Conservation (phyloP, 805 yeast genomes). For the Kodamaea hsintzibuensis region DNA sequence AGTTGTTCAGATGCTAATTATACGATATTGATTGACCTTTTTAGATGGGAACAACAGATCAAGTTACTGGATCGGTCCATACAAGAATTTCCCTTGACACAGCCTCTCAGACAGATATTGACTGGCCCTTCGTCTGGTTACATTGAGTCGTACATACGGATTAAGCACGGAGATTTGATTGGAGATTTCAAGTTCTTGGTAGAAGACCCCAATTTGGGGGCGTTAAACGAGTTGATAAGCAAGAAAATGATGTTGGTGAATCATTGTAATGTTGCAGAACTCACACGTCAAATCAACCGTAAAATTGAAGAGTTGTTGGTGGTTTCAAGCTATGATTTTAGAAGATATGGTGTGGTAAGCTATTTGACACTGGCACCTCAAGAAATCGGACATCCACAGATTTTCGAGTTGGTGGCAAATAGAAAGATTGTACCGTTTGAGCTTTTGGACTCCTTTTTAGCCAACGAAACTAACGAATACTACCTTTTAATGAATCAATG, state of each 20-base stretch:
- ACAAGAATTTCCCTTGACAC: constrained; percentile 1
- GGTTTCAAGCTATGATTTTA: constrained; percentile 35
- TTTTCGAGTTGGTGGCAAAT: constrained; percentile 11
- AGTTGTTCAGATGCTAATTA: background rate
- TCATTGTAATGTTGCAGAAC: constrained; percentile 3
- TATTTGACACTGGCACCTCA: constrained; percentile 14
- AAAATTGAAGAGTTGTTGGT: constrained; percentile 34
- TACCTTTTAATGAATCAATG: constrained; percentile 1
- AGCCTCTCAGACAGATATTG: constrained; percentile 6
- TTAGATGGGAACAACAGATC: constrained; percentile 7
- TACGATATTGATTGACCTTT: background rate
- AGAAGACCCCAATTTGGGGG: constrained; percentile 11
- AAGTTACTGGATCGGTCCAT: background rate
- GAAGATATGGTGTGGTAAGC: constrained; percentile 25
- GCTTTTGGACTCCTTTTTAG: constrained; percentile 17
- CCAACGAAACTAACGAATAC: constrained; percentile 9
- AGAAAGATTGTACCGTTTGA: constrained; percentile 18
- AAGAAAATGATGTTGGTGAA: constrained; percentile 29
- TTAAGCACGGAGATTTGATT: constrained; percentile 33
- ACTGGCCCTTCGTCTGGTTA: background rate
- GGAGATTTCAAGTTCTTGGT: constrained; percentile 33
- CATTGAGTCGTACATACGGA: constrained; percentile 16
- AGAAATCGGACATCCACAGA: constrained; percentile 3
- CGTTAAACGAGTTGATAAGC: constrained; percentile 26
- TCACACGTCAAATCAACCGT: constrained; percentile 14